Conservation (phyloP, 129 eudicot species). For the Scalesia atractyloides region DNA sequence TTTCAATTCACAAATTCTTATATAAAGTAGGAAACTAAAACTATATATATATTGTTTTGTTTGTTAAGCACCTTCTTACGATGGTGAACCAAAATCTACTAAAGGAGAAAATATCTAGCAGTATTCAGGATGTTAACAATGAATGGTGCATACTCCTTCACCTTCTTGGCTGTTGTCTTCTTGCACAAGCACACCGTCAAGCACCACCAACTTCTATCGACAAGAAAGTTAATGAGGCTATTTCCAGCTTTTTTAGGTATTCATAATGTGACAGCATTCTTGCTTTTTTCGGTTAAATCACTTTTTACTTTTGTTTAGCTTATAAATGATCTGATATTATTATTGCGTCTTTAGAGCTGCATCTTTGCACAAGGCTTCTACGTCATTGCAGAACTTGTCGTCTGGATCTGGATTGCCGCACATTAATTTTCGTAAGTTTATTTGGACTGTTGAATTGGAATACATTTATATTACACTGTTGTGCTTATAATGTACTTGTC, state of each 20-base stretch:
- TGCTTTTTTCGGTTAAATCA: not conserved
- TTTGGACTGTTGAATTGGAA: constrained; percentile 3
- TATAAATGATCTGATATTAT: constrained; percentile 10
- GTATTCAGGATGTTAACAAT: constrained; percentile 68
- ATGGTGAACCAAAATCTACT: constrained; percentile 74
- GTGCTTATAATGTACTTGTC: constrained; percentile 18
- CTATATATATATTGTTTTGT: constrained; percentile 20
- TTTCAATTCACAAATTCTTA: constrained; percentile 3
- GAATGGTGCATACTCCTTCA: constrained; percentile 70
- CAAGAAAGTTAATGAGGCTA: constrained; percentile 73
- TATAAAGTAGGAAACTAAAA: constrained; percentile 22
- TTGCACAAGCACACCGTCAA: constrained; percentile 78
- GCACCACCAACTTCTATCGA: constrained; percentile 45
- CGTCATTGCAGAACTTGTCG: constrained; percentile 71
- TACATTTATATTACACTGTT: not conserved
- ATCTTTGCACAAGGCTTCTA: constrained; percentile 68
- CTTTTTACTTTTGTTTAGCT: constrained; percentile 14
- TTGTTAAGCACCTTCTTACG: constrained; percentile 69
- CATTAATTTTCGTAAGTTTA: constrained; percentile 60
- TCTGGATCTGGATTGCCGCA: constrained; percentile 65
- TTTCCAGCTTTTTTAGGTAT: constrained; percentile 92
- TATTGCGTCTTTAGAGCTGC: constrained; percentile 70
- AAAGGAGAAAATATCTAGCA: constrained; percentile 71
- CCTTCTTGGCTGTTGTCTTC: constrained; percentile 92
- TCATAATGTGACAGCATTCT: constrained; percentile 1